Base-by-base conservation (phyloP, 805 yeast genomes). In the Lipomyces sp. region DNA sequence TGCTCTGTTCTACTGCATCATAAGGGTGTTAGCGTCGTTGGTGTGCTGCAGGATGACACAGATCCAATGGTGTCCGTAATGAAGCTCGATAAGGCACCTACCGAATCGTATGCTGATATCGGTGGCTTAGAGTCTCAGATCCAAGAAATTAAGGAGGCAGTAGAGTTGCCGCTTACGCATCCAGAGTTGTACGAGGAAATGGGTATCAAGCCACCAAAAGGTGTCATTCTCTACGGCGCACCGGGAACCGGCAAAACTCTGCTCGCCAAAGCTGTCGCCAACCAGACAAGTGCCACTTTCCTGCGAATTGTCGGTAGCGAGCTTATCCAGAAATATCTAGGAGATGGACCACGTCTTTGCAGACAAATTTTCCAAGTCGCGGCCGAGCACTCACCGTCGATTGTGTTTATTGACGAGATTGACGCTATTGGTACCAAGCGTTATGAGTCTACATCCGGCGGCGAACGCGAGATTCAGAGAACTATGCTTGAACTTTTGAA, bases 381-480 rank as follows among this genome's bases (percentile, higher is more conserved):
- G 1, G 95, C 93, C 33, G 99, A 95, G 71, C 89, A 92, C 78
- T 97, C 99, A 0, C 99, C 99, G 50, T 88, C 97, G n/a, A 95
- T 95, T 80, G 97, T 95, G 48, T 95, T 95, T 76, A 95, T 95
- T 72, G 99, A 95, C 81, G 99, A 95, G 81, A 94, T 95, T 76
- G 99, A 95, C 80, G 98, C 99, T 56, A 95, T 95, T 77, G 99
- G 99, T 79, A 90, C 97, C n/a, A 94, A 94, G 78, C 88, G 99
- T 79, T 93, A 94, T 78, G 97, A 94, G 67, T 89, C 83, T 29
- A 82, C 89, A 5, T 89, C 96, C 29, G 98, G 98, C 55, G 98
- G 98, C 76, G 98, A 94, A 80, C 86, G 97, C 73, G 98, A 94
- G 80, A 91, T 94, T 71, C 98, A 94, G 81, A 88, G 98, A 82